These are phyloP conservation scores for Flagelloscypha sp. DNA, from an alignment of 768 basidiomycete genomes.

Conservation along the genomic window DNA sequence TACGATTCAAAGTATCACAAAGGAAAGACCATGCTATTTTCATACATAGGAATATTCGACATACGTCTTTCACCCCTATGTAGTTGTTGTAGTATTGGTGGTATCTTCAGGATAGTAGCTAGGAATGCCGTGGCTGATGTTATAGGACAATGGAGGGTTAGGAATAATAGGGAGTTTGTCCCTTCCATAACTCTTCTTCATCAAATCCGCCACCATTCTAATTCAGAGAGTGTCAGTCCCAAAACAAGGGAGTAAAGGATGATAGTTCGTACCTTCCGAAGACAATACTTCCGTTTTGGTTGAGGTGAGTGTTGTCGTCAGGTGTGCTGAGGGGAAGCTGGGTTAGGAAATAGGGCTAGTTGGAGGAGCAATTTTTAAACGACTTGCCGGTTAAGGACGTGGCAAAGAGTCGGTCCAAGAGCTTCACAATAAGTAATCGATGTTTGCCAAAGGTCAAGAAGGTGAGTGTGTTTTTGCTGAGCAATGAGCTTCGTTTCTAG, in stretches of 20 bases:
- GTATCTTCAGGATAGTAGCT: too few relatives aligned
- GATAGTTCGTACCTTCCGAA: slow-evolving; percentile 25
- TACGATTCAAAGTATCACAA: too few relatives aligned
- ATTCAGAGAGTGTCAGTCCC: background rate
- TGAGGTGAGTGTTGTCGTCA: slow-evolving; percentile 27
- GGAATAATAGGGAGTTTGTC: slow-evolving; percentile 26
- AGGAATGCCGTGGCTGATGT: slow-evolving; percentile 31
- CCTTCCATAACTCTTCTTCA: slow-evolving; percentile 23
- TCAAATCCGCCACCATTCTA: slow-evolving; percentile 33
- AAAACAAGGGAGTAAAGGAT: background rate
- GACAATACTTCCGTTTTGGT: slow-evolving; percentile 31
- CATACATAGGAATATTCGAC: too few relatives aligned
- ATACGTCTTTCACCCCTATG: too few relatives aligned
- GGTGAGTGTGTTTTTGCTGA: slow-evolving; percentile 27
- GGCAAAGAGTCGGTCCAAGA: slow-evolving; percentile 31
- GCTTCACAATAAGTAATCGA: slow-evolving; percentile 32
- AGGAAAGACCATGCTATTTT: too few relatives aligned
- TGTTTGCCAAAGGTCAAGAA: slow-evolving; percentile 29
- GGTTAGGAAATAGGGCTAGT: background rate
- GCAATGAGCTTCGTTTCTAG: slow-evolving; percentile 27
- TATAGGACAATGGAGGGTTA: slow-evolving; percentile 27
- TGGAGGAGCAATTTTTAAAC: slow-evolving; percentile 15
- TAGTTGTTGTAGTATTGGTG: too few relatives aligned
- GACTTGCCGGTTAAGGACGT: slow-evolving; percentile 31
- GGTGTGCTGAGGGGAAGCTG: background rate